Evolutionary conservation across 495 filamentous ascomycete species (phyloP).

Genomic region (Trichoderma reesei): DNA sequence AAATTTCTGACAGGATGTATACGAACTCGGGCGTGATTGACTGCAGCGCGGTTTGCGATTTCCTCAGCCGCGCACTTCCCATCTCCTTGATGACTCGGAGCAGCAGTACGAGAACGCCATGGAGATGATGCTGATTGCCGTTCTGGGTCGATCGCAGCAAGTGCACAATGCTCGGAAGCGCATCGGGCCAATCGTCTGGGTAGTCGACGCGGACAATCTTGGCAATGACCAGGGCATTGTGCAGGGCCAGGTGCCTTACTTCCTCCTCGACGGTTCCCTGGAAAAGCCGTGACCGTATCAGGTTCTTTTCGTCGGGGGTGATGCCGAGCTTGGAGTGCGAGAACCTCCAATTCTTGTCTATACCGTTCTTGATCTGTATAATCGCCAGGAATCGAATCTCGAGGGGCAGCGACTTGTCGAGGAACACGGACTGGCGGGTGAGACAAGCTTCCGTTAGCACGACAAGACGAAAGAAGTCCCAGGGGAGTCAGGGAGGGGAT

Average conservation of each 20-base stretch:
- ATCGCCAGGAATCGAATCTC: constrained; percentile 81
- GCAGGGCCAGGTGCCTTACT: constrained; percentile 60
- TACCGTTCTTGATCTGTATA: constrained; percentile 90
- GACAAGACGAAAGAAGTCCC: no score
- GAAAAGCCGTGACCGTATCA: constrained; percentile 63
- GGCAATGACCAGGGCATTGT: constrained; percentile 77
- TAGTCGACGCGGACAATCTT: constrained; percentile 87
- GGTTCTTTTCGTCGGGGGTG: constrained; percentile 58
- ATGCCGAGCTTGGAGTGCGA: constrained; percentile 59
- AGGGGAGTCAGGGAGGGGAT: neutral
- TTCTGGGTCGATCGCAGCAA: constrained; percentile 43
- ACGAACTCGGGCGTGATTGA: constrained; percentile 71
- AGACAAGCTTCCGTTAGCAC: constrained; percentile 13
- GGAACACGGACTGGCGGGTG: constrained; percentile 53
- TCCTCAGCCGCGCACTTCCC: constrained; percentile 62
- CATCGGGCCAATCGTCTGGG: constrained; percentile 68
- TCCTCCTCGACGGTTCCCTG: constrained; percentile 65
- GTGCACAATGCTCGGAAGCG: constrained; percentile 47
- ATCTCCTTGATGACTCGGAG: constrained; percentile 85
- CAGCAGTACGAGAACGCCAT: constrained; percentile 64
- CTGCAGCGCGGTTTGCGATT: constrained; percentile 61
- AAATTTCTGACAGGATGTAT: constrained; percentile 64
- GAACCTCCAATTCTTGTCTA: constrained; percentile 88
- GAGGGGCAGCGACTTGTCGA: constrained; percentile 62
- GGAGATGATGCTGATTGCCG: constrained; percentile 45